A percentile compares a stretch with the other conserved stretches of the same genome.
Conservation (phyloP, 257 asterid genomes). For the Capsicum chinense region DNA sequence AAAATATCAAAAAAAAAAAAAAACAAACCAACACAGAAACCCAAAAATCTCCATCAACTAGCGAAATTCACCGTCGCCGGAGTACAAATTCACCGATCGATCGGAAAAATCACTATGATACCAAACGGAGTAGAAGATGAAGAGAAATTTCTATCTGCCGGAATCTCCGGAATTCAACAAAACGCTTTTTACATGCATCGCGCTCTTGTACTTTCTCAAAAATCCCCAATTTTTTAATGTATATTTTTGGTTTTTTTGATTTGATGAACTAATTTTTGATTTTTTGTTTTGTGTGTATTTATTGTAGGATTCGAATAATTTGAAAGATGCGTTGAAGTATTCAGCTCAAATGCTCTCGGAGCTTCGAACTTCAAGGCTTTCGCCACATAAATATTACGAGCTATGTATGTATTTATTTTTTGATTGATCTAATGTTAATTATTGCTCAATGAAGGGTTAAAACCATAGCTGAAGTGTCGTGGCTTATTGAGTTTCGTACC, state of each 20-base stretch:
- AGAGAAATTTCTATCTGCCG: constrained; percentile 95
- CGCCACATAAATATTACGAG: constrained; percentile 97
- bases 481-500: too few species aligned
- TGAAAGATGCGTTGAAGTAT: constrained; percentile 93
- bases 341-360: constrained; percentile 99
- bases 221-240: not conserved
- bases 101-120: constrained; percentile 47
- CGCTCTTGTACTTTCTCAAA: constrained; percentile 66
- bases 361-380: constrained; percentile 96
- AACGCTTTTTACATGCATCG: constrained; percentile 99
- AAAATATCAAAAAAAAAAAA: not conserved
- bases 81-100: too few species aligned
- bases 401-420: constrained; percentile 74
- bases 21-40: not conserved
- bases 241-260: not conserved
- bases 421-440: constrained; percentile 32
- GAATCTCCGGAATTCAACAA: constrained; percentile 96
- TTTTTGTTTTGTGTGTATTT: not conserved
- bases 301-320: constrained; percentile 80
- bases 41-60: constrained; percentile 6
- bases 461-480: too few species aligned
- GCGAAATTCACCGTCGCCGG: not conserved
- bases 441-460: not conserved
- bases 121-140: constrained; percentile 84
- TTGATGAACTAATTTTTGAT: constrained; percentile 43